Percentiles rank a stretch among this genome's conserved stretches.
phyloP scores from a whole-genome alignment of 768 basidiomycete genomes.

The Lentinula sp. region DNA sequence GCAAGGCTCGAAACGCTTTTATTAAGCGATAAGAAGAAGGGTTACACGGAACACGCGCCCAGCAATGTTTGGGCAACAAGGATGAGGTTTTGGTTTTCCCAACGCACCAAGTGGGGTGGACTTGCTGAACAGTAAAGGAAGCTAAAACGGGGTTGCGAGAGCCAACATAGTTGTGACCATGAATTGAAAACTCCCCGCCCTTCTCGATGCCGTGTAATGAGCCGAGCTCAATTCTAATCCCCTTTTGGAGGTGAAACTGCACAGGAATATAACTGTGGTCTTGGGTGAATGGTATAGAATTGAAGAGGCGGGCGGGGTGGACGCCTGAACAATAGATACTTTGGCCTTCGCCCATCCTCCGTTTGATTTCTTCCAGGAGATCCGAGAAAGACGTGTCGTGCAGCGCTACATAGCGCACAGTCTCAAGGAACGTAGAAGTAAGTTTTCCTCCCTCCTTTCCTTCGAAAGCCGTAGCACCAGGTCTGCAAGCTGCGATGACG shows the following conservation, averaged over 20 bases:
- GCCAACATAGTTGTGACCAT: conserved; percentile 54
- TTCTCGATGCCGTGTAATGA: conserved; percentile 58
- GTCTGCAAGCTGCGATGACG: conserved; percentile 51
- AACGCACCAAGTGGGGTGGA: conserved; percentile 51
- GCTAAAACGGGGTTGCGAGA: conserved; percentile 52
- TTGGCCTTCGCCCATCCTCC: conserved; percentile 35
- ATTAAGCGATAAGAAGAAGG: neutral
- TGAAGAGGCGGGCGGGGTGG: conserved; percentile 46
- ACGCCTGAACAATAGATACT: conserved; percentile 45
- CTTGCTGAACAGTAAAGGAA: conserved; percentile 42
- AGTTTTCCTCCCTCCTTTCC: conserved; percentile 60
- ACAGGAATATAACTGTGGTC: conserved; percentile 44
- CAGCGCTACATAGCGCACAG: conserved; percentile 38
- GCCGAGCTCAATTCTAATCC: conserved; percentile 49
- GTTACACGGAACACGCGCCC: conserved; percentile 39
- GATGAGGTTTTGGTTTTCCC: conserved; percentile 36
- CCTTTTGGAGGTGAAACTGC: conserved; percentile 27
- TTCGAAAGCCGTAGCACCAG: conserved; percentile 52
- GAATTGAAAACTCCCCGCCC: conserved; percentile 57
- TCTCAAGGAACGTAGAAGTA: conserved; percentile 48
- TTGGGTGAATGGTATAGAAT: conserved; percentile 47
- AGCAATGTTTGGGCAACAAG: conserved; percentile 31
- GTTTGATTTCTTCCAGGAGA: conserved; percentile 37
- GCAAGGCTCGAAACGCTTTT: neutral
- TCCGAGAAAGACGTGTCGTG: conserved; percentile 47